Percentiles rank a stretch among this genome's conserved stretches.
Evolutionary conservation across 2,329 filamentous ascomycete genomes (phyloP).

Genomic region (Diplodia scrobiculata): DNA sequence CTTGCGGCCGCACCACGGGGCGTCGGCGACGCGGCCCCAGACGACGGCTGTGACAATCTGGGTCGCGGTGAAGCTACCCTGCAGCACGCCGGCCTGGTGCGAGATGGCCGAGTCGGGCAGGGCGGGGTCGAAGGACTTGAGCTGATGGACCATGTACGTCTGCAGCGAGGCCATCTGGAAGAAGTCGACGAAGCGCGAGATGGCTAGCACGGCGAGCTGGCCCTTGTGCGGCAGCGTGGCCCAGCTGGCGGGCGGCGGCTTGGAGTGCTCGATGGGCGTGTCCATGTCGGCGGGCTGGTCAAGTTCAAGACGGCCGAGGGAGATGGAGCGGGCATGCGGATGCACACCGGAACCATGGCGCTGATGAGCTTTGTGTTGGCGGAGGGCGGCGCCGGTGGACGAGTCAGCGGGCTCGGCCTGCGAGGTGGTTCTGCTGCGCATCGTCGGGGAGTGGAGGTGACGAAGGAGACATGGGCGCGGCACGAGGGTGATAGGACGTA

Average conservation of each 20-base stretch:
- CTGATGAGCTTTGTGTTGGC: slow-evolving; percentile 27
- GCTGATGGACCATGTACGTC: slow-evolving; percentile 50
- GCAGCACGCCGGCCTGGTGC: slow-evolving; percentile 47
- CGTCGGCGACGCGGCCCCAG: slow-evolving; percentile 48
- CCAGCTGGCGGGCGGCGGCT: slow-evolving; percentile 40
- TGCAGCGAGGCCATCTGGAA: slow-evolving; percentile 50
- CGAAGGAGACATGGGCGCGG: background rate
- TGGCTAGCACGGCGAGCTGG: slow-evolving; percentile 46
- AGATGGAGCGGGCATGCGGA: slow-evolving; percentile 24
- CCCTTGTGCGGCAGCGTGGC: slow-evolving; percentile 46
- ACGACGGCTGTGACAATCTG: slow-evolving; percentile 49
- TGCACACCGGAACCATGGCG: slow-evolving; percentile 26
- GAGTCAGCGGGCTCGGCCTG: slow-evolving; percentile 28
- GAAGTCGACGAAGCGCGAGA: slow-evolving; percentile 50
- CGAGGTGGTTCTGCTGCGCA: slow-evolving; percentile 27
- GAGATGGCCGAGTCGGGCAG: slow-evolving; percentile 53
- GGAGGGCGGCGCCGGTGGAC: slow-evolving; percentile 25
- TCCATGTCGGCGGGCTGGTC: slow-evolving; percentile 24
- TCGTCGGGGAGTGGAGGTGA: slow-evolving; percentile 17
- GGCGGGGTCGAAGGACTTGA: slow-evolving; percentile 46
- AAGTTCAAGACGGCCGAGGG: slow-evolving; percentile 27
- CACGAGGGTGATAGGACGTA: background rate
- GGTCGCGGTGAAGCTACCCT: slow-evolving; percentile 48
- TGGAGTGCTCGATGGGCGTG: slow-evolving; percentile 25
- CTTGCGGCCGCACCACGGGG: slow-evolving; percentile 51